Percentiles rank a stretch among this genome's conserved stretches.
phyloP scores from a whole-genome alignment of 495 filamentous ascomycete genomes.

The Daldinia decipiens region DNA sequence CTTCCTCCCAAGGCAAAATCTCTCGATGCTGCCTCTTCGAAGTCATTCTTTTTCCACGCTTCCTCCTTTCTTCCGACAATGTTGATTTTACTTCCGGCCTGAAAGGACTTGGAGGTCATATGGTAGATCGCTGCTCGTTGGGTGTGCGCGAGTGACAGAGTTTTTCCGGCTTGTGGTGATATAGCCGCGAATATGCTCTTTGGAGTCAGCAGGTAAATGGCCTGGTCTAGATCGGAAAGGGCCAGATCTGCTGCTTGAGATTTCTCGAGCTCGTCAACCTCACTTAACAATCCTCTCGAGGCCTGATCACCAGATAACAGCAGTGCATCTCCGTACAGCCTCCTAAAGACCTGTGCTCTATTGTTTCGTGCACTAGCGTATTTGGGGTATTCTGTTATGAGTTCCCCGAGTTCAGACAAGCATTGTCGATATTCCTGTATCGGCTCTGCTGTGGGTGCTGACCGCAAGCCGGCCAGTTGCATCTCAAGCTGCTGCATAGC shows the following conservation, averaged over 20 bases:
- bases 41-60: conserved; percentile 59
- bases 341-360: conserved; percentile 74
- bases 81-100: conserved; percentile 33
- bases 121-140: conserved; percentile 79
- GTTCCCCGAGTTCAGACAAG: conserved; percentile 57
- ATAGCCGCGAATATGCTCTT: conserved; percentile 59
- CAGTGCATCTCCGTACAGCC: conserved; percentile 64
- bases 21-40: conserved; percentile 77
- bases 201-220: conserved; percentile 74
- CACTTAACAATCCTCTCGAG: conserved; percentile 45
- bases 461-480: conserved; percentile 53
- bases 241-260: conserved; percentile 52
- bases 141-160: conserved; percentile 76
- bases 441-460: conserved; percentile 42
- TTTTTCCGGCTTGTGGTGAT: conserved; percentile 67
- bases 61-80: conserved; percentile 51
- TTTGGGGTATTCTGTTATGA: conserved; percentile 67
- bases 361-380: conserved; percentile 84
- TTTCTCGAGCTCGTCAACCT: conserved; percentile 46
- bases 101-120: conserved; percentile 64
- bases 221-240: conserved; percentile 69
- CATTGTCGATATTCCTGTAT: conserved; percentile 53
- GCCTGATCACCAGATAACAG: conserved; percentile 46
- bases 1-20: conserved; percentile 80
- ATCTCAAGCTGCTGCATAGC: conserved; percentile 61